Base-by-base conservation (phyloP, 352 stramenopile species). In the Phytophthora agathidicida region DNA sequence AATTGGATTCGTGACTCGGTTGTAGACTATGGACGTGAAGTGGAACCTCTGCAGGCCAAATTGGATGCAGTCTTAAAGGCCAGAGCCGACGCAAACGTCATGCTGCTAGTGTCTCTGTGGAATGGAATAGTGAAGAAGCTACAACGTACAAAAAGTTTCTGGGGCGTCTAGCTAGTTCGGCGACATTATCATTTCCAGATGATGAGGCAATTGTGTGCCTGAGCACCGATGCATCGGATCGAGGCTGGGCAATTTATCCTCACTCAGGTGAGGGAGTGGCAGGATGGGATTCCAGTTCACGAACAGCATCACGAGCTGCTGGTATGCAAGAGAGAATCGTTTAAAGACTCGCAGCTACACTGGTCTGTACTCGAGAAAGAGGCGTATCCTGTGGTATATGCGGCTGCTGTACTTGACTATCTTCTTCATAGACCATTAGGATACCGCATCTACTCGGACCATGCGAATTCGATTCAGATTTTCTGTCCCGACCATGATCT, bases 361-460 rank as follows among this genome's bases (percentile, higher is more conserved):
- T 69, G 52, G 52, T 38, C 22, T 6, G 30, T 69, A 11, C 48
- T 71, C 9, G 62, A 60, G 31, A 69, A 65, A 23, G 41, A 65
- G 38, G 45, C 39, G 0, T 65, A 52, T 47, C 52, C 36, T 0
- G 52, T 69, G 11, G 32, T 60, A 1, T 30, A 27, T 7, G 56
- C 54, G 14, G n/a, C n/a, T n/a, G n/a, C n/a, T 47, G 23, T 4
- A 45, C 42, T 60, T 2, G 19, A 70, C 10, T 35, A 55, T 37
- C 33, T 65, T 3, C 62, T 71, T 13, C 22, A 60, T n/a, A n/a
- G n/a, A n/a, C n/a, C n/a, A n/a, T n/a, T n/a, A 23, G 22, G 52
- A 14, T 8, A 47, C 26, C 17, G 22, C 20, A 10, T 74, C 11
- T 70, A 43, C 22, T 60, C 33, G 27, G 48, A 71, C n/a, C 65